These are phyloP conservation scores for Sporothrix variecibatus DNA, from an alignment of 2,329 filamentous ascomycete species.

Conservation along the genomic window DNA sequence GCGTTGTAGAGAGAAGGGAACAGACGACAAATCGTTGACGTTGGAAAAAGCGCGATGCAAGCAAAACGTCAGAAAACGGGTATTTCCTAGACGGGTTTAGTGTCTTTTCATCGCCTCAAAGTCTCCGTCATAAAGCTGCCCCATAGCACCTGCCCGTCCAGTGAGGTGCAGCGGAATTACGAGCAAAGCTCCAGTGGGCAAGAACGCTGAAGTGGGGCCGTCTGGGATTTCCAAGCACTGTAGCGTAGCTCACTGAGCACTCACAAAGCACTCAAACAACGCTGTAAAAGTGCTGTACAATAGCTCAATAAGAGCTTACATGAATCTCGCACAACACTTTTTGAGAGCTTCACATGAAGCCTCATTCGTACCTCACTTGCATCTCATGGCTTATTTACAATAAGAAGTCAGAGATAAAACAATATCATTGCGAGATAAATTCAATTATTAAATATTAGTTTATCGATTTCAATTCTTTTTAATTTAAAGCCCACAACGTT, in stretches of 20 bases:
- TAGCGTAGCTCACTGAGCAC: neutral
- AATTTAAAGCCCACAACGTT: neutral
- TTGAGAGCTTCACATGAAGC: neutral
- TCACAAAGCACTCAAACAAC: neutral
- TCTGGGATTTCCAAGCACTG: neutral
- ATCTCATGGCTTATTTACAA: neutral
- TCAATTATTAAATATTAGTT: neutral
- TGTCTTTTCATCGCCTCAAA: neutral
- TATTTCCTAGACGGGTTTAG: constrained; percentile 15
- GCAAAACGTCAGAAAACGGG: neutral
- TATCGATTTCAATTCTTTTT: neutral
- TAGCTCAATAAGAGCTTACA: neutral
- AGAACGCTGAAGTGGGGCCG: neutral
- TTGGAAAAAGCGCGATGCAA: constrained; percentile 18
- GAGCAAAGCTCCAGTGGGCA: neutral
- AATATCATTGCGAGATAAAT: neutral
- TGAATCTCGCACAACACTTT: neutral
- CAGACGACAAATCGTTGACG: neutral
- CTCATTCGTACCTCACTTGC: neutral
- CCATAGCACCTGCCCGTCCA: neutral
- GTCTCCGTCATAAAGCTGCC: neutral
- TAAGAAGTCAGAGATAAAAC: neutral
- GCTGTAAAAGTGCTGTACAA: neutral
- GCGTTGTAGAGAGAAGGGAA: neutral
- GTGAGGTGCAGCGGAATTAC: constrained; percentile 4